A percentile compares a stretch with the other conserved stretches of the same genome.
Conservation (phyloP, 2,329 filamentous ascomycete species). For the Claviceps fusiformis region DNA sequence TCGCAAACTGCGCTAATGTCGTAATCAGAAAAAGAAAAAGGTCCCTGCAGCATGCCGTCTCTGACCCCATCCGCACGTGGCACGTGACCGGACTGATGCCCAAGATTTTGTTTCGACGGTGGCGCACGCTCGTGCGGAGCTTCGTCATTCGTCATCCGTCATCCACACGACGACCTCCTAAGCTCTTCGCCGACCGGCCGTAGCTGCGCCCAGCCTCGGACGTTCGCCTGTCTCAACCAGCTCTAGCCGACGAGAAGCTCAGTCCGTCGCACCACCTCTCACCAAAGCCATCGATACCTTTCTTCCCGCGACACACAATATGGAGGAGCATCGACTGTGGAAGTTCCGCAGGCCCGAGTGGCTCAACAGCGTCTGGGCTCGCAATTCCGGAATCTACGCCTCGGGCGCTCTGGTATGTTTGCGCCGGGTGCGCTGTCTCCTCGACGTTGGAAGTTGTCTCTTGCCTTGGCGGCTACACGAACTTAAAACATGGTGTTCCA, state of each 20-base stretch:
- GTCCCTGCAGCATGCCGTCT: neutral
- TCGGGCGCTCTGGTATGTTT: constrained; percentile 47
- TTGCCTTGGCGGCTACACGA: neutral
- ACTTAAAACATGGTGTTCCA: neutral
- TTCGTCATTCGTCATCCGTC: neutral
- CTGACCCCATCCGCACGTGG: neutral
- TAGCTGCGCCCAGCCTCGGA: neutral
- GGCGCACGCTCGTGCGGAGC: neutral
- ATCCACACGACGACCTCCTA: neutral
- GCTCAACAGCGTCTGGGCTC: constrained; percentile 50
- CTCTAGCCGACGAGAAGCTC: neutral
- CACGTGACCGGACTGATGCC: neutral
- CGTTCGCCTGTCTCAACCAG: neutral
- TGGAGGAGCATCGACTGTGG: constrained; percentile 54
- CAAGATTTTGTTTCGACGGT: neutral
- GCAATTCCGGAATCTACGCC: constrained; percentile 49
- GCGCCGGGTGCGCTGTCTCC: neutral
- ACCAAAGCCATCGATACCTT: neutral
- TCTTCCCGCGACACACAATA: constrained; percentile 15
- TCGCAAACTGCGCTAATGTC: too few species aligned
- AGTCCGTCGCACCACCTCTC: neutral
- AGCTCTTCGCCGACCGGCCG: neutral
- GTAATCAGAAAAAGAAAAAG: neutral
- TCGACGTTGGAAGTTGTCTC: too few species aligned
- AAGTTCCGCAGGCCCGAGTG: constrained; percentile 54